Conservation (phyloP, 345 rosid species). For the Salix viminalis region DNA sequence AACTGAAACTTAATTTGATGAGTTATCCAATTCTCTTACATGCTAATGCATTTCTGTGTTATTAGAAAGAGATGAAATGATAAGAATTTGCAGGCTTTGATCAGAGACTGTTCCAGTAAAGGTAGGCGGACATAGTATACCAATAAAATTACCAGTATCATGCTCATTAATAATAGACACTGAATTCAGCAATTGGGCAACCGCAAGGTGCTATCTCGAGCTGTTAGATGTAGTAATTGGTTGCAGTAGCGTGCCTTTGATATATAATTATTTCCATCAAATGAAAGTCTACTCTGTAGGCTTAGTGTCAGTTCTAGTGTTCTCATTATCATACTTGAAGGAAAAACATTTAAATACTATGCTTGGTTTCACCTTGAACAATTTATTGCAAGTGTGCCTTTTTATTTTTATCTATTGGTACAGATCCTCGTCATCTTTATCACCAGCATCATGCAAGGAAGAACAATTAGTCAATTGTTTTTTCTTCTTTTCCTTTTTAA, state of each 20-base stretch:
- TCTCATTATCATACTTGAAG: background rate
- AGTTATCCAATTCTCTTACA: background rate
- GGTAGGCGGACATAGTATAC: background rate
- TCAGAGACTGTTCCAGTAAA: background rate
- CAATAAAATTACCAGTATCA: background rate
- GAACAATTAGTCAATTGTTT: background rate
- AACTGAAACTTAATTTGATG: background rate
- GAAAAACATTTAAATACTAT: background rate
- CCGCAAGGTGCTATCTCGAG: background rate
- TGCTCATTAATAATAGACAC: background rate
- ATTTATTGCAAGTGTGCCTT: background rate
- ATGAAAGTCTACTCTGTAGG: background rate
- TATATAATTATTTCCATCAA: background rate
- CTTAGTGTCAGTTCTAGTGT: background rate
- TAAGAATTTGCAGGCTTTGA: background rate
- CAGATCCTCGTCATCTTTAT: background rate
- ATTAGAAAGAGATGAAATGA: background rate
- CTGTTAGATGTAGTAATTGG: background rate
- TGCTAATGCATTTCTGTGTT: background rate
- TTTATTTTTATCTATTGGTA: background rate
- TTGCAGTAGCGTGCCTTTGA: background rate
- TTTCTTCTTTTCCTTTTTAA: background rate
- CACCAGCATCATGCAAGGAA: background rate
- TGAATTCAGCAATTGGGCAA: background rate
- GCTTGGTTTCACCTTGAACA: background rate